A percentile compares a stretch with the other conserved stretches of the same genome.
Evolutionary conservation across 768 basidiomycete genomes (phyloP).

Genomic region (Clavulina sp.): DNA sequence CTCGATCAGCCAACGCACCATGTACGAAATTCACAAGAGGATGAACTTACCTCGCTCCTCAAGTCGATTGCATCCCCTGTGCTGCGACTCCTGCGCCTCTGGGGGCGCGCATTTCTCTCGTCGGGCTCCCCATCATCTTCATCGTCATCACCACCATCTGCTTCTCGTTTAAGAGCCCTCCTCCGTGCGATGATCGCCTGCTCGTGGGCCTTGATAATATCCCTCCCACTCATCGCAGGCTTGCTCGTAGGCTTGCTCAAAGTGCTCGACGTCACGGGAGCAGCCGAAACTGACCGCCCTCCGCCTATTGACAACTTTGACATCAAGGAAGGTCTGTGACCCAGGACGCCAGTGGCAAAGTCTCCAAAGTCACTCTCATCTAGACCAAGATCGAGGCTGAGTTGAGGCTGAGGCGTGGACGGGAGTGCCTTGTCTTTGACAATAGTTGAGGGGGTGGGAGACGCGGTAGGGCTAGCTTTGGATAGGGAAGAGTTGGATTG

Average conservation of each 20-base stretch:
- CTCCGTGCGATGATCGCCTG: conserved; percentile 13
- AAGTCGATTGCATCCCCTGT: conserved; percentile 49
- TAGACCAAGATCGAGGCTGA: background rate
- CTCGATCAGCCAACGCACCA: conserved; percentile 5
- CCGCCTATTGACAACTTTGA: no score
- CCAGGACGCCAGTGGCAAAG: no score
- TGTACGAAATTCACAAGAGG: background rate
- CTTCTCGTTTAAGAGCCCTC: conserved; percentile 9
- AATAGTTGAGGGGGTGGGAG: background rate
- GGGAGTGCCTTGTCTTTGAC: background rate
- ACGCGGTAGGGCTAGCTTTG: no score
- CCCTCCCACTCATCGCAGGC: conserved; percentile 6
- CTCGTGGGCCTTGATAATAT: conserved; percentile 13
- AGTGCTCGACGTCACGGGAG: no score
- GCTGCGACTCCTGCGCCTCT: conserved; percentile 48
- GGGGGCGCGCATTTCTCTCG: background rate
- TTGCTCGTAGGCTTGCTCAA: background rate
- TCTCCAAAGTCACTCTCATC: no score
- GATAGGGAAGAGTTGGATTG: no score
- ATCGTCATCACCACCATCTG: background rate
- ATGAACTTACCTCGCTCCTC: conserved; percentile 10
- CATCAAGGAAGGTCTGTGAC: no score
- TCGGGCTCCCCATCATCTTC: background rate
- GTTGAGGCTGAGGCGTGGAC: conserved; percentile 1
- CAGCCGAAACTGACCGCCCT: no score